Evolutionary conservation across 75 land plant genomes (phyloP), one percentile per base, ranked within the genome.

Genomic region (Larix kaempferi): DNA sequence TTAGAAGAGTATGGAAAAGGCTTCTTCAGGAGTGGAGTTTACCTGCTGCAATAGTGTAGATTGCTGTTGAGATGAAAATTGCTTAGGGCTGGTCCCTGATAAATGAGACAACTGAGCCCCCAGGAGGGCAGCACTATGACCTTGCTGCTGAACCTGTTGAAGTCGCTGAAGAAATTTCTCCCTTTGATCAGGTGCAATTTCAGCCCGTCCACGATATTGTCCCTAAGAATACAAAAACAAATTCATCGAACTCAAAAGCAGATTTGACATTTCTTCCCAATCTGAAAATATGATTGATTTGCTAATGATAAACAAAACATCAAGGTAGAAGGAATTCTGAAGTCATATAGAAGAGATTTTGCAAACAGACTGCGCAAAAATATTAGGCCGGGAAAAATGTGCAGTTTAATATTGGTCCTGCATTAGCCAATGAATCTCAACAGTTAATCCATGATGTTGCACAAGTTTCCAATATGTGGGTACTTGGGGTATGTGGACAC

Each of bases 111-210:
- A 60, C 27, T 82, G 85, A 76, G 81, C 82, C 29, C 83, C 84
- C 73, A 92, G 81, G 74, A 89, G 75, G 62, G 72, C 90, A 69
- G 75, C 87, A 56, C 77, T 81, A 22, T 83, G 94, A 49, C 85
- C 83, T 79, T 93, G 95, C 74, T 90, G 94, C 63, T 88, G 85
- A 35, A 89, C 87, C 78, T 91, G 92, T 59, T 94, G 98, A n/a
- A 88, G 80, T 35, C 90, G 80, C 79, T 94, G 98, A 25, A 97
- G 76, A 79, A 85, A 97, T 60, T 94, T 92, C 80, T 94, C 95
- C 80, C 91, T 92, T 71, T 94, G 93, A 78, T 97, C 99, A 39
- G 98, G 98, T 22, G 88, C 82, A 67, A 97, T 92, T 71, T 97
- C 99, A 73, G 93, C 82, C 61, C 99, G 86, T 78, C 89, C 92